Conservation (phyloP, 2,329 filamentous ascomycete genomes). For the Phyllosticta citrichinensis region DNA sequence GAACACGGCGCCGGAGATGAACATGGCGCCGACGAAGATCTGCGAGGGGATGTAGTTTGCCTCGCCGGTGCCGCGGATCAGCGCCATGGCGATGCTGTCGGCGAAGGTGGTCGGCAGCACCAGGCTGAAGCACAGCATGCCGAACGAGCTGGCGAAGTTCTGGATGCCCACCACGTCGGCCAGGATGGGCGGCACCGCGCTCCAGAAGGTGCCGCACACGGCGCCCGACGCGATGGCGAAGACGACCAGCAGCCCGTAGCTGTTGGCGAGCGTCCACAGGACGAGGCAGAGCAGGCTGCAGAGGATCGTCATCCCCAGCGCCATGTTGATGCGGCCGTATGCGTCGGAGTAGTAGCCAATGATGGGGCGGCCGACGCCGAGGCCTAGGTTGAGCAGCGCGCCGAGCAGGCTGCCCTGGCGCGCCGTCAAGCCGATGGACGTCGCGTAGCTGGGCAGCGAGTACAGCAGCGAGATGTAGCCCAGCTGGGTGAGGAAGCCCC, state of each 20-base stretch:
- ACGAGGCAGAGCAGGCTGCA: conserved; percentile 29
- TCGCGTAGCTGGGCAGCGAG: conserved; percentile 34
- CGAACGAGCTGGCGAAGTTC: conserved; percentile 16
- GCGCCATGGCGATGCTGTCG: conserved; percentile 17
- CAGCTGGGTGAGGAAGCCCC: conserved; percentile 33
- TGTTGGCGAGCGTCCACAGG: conserved; percentile 38
- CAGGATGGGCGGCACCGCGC: conserved; percentile 17
- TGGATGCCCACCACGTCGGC: conserved; percentile 19
- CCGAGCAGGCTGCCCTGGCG: conserved; percentile 28
- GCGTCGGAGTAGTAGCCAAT: conserved; percentile 39
- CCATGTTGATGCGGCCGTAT: conserved; percentile 34
- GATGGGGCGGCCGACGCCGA: conserved; percentile 36
- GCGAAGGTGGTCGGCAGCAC: conserved; percentile 18
- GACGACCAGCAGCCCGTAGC: conserved; percentile 33
- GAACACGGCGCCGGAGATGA: neutral
- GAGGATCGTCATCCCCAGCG: conserved; percentile 26
- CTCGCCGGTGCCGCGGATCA: conserved; percentile 12
- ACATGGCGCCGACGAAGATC: conserved; percentile 5
- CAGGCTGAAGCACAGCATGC: conserved; percentile 17
- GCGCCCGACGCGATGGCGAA: conserved; percentile 36
- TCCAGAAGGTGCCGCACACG: conserved; percentile 40
- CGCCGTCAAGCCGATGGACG: conserved; percentile 29
- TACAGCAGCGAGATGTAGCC: conserved; percentile 36
- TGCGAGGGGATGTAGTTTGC: neutral
- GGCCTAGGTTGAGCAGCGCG: conserved; percentile 38